A percentile compares a stretch with the other conserved stretches of the same genome.
Evolutionary conservation across 306 rosid species (phyloP).

Genomic region (Cicer chorassanicum): DNA sequence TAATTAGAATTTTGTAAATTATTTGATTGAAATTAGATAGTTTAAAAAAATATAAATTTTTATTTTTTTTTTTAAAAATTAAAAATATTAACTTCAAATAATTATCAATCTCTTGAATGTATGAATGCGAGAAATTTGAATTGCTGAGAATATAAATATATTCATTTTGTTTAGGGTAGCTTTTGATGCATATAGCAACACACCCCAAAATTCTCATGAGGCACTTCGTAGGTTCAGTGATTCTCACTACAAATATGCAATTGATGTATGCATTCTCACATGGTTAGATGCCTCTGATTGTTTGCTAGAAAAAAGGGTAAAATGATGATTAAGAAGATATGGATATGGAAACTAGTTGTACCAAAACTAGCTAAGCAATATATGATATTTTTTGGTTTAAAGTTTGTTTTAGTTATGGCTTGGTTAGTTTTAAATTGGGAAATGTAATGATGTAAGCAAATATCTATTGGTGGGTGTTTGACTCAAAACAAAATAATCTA

Average conservation of each 20-base stretch:
- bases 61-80: too few relatives aligned
- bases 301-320: constrained; percentile 43
- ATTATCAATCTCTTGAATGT: too few relatives aligned
- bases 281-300: constrained; percentile 48
- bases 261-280: constrained; percentile 36
- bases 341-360: constrained; percentile 30
- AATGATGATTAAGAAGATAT: constrained; percentile 22
- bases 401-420: constrained; percentile 31
- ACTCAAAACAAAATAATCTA: too few relatives aligned
- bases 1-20: too few relatives aligned
- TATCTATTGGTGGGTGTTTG: neutral
- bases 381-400: neutral
- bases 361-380: constrained; percentile 44
- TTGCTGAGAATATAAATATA: too few relatives aligned
- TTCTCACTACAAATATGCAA: constrained; percentile 50
- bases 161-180: neutral
- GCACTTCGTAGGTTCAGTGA: constrained; percentile 64
- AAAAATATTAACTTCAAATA: too few relatives aligned
- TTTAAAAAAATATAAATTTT: too few relatives aligned
- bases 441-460: constrained; percentile 20
- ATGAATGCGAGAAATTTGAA: too few relatives aligned
- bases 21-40: too few relatives aligned
- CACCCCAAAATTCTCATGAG: constrained; percentile 47
- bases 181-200: neutral
- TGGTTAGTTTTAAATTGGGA: constrained; percentile 38